Base-by-base conservation (phyloP, 2,329 filamentous ascomycete species). In the Paraphaeosphaeria sporulosa region DNA sequence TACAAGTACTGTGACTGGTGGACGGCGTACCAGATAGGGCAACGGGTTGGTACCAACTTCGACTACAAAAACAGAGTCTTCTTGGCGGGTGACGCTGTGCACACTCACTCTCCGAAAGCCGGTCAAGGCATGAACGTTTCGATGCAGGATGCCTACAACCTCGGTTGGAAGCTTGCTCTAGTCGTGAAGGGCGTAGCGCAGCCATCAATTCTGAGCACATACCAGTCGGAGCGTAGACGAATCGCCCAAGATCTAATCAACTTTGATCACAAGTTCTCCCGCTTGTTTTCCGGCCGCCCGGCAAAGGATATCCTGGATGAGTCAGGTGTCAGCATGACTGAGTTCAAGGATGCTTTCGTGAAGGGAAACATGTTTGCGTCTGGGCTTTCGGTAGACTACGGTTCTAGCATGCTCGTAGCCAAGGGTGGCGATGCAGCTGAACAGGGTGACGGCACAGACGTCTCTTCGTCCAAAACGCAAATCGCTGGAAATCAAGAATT, bases 1-100 rank as follows among this genome's bases (percentile, higher is more conserved):
- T 90, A 90, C 65, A 77, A 84, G 38, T 84, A 90, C 61, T 87
- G 87, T 58, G 85, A 89, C 65, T 91, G 88, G 87, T 90, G 87
- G 85, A 87, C 85, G 0, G 87, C 86, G 0, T 90, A 90, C 65
- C 84, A 90, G 49, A 89, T 91, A 48, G 88, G 88, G 0, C 89
- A 91, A 69, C 81, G 89, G 6, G 84, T 90, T 0, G 86, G 85
- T 4, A 83, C 81, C 1, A 79, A 82, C 44, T 90, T 89, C 73
- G 84, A 82, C 43, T 80, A 81, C 7, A 76, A 80, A 13, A 82
- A 85, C 25, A 83, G 88, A 4, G 82, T 93, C 10, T 93, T 93
- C 71, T 80, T 92, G 4, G 87, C 89, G 0, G 90, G 90, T 2
- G 90, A 91, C 73, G 89, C 87, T 1, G 85, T 86, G 23, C 82